Evolutionary conservation across 352 stramenopile genomes (phyloP).

Genomic region (Phytophthora tentaculata): DNA sequence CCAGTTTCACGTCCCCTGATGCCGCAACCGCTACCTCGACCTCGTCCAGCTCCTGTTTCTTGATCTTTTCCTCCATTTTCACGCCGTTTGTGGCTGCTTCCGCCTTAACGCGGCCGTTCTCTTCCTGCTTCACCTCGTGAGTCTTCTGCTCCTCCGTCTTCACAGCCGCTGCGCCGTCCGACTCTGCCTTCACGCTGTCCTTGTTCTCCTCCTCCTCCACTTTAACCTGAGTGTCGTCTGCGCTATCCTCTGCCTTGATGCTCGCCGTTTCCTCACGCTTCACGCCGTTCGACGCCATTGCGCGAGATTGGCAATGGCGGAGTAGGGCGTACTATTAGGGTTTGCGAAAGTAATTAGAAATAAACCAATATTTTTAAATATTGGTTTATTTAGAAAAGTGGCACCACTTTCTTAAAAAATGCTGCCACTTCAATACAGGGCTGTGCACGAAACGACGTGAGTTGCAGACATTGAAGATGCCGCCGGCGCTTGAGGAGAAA

Average conservation of each 20-base stretch:
- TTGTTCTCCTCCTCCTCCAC: constrained; percentile 37
- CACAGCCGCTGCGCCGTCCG: constrained; percentile 1
- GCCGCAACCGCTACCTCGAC: neutral
- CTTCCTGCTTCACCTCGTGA: constrained; percentile 21
- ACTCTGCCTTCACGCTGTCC: constrained; percentile 27
- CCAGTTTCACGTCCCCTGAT: constrained; percentile 15
- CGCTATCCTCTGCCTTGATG: constrained; percentile 23
- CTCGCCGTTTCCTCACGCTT: constrained; percentile 24
- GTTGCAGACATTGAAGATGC: constrained; percentile 27
- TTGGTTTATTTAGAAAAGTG: no score
- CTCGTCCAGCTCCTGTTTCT: constrained; percentile 32
- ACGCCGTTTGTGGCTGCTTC: constrained; percentile 22
- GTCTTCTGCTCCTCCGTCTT: constrained; percentile 23
- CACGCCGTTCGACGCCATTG: constrained; percentile 35
- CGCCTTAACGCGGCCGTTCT: constrained; percentile 29
- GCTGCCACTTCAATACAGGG: constrained; percentile 16
- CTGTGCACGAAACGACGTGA: constrained; percentile 29
- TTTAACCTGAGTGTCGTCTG: constrained; percentile 24
- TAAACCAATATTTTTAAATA: no score
- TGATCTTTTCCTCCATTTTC: constrained; percentile 33
- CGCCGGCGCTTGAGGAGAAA: constrained; percentile 20
- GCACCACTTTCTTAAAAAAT: no score
- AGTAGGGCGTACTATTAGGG: constrained; percentile 21
- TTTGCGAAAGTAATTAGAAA: neutral
- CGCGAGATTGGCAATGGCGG: constrained; percentile 6